Base-by-base conservation (phyloP, 1,284 basidiomycete genomes). In the Pseudozyma sp. region DNA sequence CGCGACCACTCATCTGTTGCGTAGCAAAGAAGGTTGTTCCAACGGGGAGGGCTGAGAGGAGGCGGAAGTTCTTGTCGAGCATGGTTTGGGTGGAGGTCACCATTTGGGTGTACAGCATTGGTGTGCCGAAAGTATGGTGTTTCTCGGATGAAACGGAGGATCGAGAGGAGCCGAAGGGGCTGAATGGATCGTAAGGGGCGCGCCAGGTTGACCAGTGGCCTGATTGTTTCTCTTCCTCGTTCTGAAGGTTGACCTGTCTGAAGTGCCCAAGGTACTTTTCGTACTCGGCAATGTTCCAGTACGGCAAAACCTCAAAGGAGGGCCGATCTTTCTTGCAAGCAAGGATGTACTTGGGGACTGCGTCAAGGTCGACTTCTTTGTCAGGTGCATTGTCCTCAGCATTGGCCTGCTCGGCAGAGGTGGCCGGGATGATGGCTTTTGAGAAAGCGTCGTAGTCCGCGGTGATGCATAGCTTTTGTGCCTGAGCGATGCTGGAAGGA, bases 81-180 rank as follows among this genome's bases (percentile, higher is more conserved):
- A 98, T 90, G 0, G 94, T 96, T 86, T 99, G 96, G 0, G 96
- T 99, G 76, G 93, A 95, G 0, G 94, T 94, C 7, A 98, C 92
- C 0, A 91, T 90, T 85, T 97, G 93, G 25, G 92, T 92, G 78
- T 97, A 98, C 19, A 95, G 81, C 40, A 97, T 82, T 16, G 90
- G 88, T 62, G 94, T 92, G 0, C 95, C 95, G 18, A 86, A 65
- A 34, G 36, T 43, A 21, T 31, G n/a, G 18, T 65, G 36, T 4
- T 21, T 13, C 21, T 21, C 19, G 31, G 14, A n/a, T 7, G 1
- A n/a, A n/a, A 35, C 25, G 11, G 34, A 31, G 42, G 19, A 21
- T 16, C n/a, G 14, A 7, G 52, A 51, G 21, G 58, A 39, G 31
- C 53, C 58, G 25, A 66, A 74, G 2, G 66, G 66, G 25, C 62